Base-by-base conservation (phyloP, 495 filamentous ascomycete species). In the Astrocystis sublimbata region DNA sequence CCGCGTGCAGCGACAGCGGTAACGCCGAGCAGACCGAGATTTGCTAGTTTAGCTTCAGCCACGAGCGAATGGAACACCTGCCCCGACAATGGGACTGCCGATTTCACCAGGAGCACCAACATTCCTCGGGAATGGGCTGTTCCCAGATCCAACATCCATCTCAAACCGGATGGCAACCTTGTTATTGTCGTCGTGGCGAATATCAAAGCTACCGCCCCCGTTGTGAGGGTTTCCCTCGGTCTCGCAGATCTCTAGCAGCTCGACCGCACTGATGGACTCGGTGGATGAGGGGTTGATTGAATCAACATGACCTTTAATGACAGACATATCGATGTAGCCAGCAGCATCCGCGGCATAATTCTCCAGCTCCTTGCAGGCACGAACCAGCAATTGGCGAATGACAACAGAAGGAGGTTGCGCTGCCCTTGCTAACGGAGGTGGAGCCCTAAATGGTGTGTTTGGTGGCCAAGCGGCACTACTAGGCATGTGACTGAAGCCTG, bases 221-320 rank as follows among this genome's bases (percentile, higher is more conserved):
- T 98, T 98, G 50, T 89, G 84, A 0, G 78, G 69, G 67, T 90
- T 96, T 60, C 94, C 94, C 70, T 94, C 89, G 1, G 93, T 96
- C 63, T 97, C 93, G 73, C 90, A 93, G 58, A 96, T 91, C 49
- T 91, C 89, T n/a, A 92, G 80, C 73, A 98, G 80, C 64, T 96
- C 92, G 30, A 85, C 77, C 53, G 89, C 78, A 3, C 78, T 77
- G 60, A 94, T 84, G 0, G 83, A 73, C 2, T 82, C 75, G 41
- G 92, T 88, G 8, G 61, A 63, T 51, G 67, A 64, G 40, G 82
- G 75, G 33, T 83, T 86, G 36, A 86, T 73, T 46, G 80, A 70
- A 31, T 91, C 86, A 12, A 96, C 79, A 54, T 88, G 87, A 4
- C 78, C 78, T 51, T 88, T 84, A 51, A 97, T 81, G 15, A 76